Percentiles rank a stretch among this genome's conserved stretches.
Evolutionary conservation across 768 basidiomycete species (phyloP).

Genomic region (Russula griseocarnosa): DNA sequence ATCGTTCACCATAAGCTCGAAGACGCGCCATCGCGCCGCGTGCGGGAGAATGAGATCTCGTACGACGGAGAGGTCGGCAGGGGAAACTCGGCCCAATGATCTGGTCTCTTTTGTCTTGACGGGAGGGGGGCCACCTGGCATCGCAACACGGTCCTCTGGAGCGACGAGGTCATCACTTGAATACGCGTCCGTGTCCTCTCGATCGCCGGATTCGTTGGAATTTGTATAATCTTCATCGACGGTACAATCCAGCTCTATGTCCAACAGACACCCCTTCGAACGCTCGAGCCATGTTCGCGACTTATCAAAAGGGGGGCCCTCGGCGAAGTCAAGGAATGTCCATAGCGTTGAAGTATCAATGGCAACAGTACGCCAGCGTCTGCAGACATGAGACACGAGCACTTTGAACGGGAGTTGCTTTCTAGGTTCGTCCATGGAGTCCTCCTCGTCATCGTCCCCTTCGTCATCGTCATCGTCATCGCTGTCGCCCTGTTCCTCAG

Average conservation of each 20-base stretch:
- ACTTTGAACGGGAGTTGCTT: slow-evolving; percentile 43
- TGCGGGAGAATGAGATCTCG: slow-evolving; percentile 47
- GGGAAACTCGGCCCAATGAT: slow-evolving; percentile 14
- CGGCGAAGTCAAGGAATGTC: slow-evolving; percentile 45
- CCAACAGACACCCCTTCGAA: slow-evolving; percentile 51
- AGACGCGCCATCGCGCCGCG: slow-evolving; percentile 49
- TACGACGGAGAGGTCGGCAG: slow-evolving; percentile 31
- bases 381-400: slow-evolving; percentile 59
- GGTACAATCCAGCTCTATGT: slow-evolving; percentile 44
- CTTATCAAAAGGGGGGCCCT: slow-evolving; percentile 43
- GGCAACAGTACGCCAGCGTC: slow-evolving; percentile 53
- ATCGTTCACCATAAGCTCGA: slow-evolving; percentile 45
- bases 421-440: slow-evolving; percentile 9
- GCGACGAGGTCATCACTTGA: slow-evolving; percentile 8
- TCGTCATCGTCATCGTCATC: slow-evolving; percentile 31
- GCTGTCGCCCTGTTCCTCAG: slow-evolving; percentile 30
- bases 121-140: slow-evolving; percentile 23
- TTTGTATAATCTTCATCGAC: slow-evolving; percentile 29
- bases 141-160: slow-evolving; percentile 24
- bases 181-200: slow-evolving; percentile 2
- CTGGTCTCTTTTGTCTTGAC: slow-evolving; percentile 5
- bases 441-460: slow-evolving; percentile 29
- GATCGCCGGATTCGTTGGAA: slow-evolving; percentile 19
- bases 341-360: slow-evolving; percentile 54
- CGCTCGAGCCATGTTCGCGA: slow-evolving; percentile 48